Percentiles rank a stretch among this genome's conserved stretches.
phyloP scores from a whole-genome alignment of 768 basidiomycete genomes.

The Trametes maxima region DNA sequence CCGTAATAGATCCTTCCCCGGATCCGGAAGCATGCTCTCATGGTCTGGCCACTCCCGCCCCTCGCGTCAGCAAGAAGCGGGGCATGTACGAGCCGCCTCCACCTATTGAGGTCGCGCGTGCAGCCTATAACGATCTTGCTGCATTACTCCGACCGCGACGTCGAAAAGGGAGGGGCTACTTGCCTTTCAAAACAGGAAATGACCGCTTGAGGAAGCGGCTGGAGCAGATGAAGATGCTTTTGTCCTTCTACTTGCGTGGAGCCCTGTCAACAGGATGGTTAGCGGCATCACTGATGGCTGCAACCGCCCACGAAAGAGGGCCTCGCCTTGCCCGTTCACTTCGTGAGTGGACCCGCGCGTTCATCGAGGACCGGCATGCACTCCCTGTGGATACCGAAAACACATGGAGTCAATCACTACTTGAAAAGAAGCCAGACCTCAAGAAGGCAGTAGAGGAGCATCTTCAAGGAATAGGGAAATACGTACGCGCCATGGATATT shows the following conservation, averaged over 20 bases:
- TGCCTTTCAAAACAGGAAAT: slow-evolving; percentile 1
- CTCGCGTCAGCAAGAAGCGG: no score
- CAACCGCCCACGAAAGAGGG: slow-evolving; percentile 8
- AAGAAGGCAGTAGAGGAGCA: slow-evolving; percentile 11
- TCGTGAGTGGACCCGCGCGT: slow-evolving; percentile 26
- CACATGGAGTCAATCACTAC: slow-evolving; percentile 23
- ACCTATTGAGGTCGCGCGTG: not conserved
- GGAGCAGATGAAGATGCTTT: slow-evolving; percentile 11
- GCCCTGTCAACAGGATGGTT: not conserved
- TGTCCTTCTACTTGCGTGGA: not conserved
- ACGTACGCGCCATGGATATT: slow-evolving; percentile 21
- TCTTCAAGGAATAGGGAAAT: slow-evolving; percentile 22
- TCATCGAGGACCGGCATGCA: slow-evolving; percentile 22
- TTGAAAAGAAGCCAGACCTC: slow-evolving; percentile 16
- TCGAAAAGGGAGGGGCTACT: not conserved
- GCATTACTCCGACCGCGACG: not conserved
- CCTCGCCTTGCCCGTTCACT: slow-evolving; percentile 18
- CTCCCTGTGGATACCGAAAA: slow-evolving; percentile 30
- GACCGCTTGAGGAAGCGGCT: slow-evolving; percentile 10
- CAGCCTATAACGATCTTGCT: not conserved
- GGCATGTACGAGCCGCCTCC: not conserved
- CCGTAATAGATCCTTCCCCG: no score
- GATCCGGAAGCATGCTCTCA: no score
- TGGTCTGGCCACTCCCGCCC: no score
- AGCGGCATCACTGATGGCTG: not conserved